Evolutionary conservation across 2,329 filamentous ascomycete genomes (phyloP).

Genomic region (Colletotrichum shisoi): DNA sequence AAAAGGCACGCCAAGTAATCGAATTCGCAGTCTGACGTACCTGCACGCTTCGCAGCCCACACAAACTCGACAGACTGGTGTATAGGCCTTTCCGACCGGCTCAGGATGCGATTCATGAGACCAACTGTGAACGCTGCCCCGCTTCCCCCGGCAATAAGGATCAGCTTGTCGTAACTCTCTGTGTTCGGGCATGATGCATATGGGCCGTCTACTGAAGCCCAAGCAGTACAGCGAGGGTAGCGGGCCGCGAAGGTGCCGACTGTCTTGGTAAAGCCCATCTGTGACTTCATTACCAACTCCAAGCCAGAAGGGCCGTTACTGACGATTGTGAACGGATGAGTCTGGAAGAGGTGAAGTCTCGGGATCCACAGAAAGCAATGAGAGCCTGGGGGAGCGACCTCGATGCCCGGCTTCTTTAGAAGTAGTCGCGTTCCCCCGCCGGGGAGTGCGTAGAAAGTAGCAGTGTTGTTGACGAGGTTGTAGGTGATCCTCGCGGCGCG

Average conservation of each 20-base stretch:
- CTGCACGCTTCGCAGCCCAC: conserved; percentile 24
- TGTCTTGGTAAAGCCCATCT: conserved; percentile 61
- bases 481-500: conserved; percentile 45
- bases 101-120: conserved; percentile 21
- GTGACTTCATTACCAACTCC: conserved; percentile 61
- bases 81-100: not conserved
- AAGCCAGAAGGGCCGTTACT: conserved; percentile 50
- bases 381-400: conserved; percentile 42
- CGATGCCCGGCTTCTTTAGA: conserved; percentile 53
- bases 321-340: conserved; percentile 65
- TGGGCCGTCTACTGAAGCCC: conserved; percentile 61
- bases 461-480: conserved; percentile 52
- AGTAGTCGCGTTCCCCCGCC: conserved; percentile 56
- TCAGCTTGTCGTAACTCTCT: conserved; percentile 37
- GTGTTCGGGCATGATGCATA: conserved; percentile 62
- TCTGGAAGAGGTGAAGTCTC: conserved; percentile 58
- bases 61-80: conserved; percentile 14
- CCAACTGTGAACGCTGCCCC: conserved; percentile 44
- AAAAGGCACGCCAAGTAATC: not conserved
- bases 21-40: not conserved
- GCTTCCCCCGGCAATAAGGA: conserved; percentile 42
- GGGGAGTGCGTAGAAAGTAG: conserved; percentile 54
- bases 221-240: conserved; percentile 52
- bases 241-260: conserved; percentile 54
- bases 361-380: conserved; percentile 67